Conservation (phyloP, 208 protist species). For the Entamoeba histolytica region DNA sequence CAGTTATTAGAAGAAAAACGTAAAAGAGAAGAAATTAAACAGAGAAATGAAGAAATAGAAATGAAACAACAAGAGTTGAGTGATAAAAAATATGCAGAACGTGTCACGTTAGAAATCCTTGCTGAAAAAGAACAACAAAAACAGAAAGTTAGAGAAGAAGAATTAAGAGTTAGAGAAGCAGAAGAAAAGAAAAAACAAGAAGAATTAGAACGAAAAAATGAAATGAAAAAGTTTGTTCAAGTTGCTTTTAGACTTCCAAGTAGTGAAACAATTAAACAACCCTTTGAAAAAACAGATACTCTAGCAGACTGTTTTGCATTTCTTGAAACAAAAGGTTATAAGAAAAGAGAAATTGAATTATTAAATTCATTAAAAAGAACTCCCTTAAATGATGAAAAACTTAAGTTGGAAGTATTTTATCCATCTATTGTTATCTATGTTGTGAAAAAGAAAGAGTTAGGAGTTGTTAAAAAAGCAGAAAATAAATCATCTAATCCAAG, state of each 20-base stretch:
- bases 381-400: not conserved
- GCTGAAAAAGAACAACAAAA: too few relatives aligned
- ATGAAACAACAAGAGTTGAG: too few relatives aligned
- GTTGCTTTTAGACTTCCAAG: not conserved
- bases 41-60: too few relatives aligned
- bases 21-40: too few relatives aligned
- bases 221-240: not conserved
- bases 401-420: not conserved
- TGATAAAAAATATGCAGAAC: too few relatives aligned
- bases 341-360: not conserved
- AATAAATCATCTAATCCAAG: not conserved
- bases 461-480: not conserved
- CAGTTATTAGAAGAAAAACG: too few relatives aligned
- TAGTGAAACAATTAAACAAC: not conserved
- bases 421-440: not conserved
- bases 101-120: too few relatives aligned
- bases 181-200: too few relatives aligned
- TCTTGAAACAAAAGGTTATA: not conserved
- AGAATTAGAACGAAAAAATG: not conserved
- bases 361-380: not conserved
- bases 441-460: not conserved
- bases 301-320: not conserved
- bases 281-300: not conserved
- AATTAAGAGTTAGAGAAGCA: too few relatives aligned
- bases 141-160: too few relatives aligned